Base-by-base conservation (phyloP, 306 rosid genomes). In the Urtica urens region DNA sequence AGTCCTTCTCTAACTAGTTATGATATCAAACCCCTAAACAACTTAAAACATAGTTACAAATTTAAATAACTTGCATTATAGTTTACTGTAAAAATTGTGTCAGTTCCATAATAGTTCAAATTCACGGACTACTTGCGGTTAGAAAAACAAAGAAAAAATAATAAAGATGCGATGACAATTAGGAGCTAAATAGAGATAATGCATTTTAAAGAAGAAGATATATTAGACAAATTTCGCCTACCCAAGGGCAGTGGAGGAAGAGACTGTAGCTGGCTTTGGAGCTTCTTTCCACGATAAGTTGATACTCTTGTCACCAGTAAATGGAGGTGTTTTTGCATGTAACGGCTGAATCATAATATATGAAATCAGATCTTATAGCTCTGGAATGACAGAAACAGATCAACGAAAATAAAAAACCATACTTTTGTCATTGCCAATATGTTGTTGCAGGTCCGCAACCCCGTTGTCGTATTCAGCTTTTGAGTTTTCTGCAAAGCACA, bases 221-320 rank as follows among this genome's bases (percentile, higher is more conserved):
- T n/a, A n/a, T n/a, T n/a, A n/a, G n/a, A n/a, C n/a, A n/a, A n/a
- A n/a, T n/a, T n/a, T n/a, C 16, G 44, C 72, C 40, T 85, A 85
- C 99, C 99, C 95, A 24, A 79, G 23, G 11, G 82, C 59, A 33
- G 75, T 46, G 7, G 72, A 24, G 13, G 52, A 29, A 33, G 85
- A 13, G 55, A 81, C 45, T 18, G 60, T 57, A 2, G 55, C 47
- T 51, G 83, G 49, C 73, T 90, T 90, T 52, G 78, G 42, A 44
- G 73, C 80, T 70, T 90, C 99, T 74, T 79, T 85, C 99, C 99
- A 92, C 14, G 99, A 92, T 13, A 92, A 82, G 66, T 73, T 82
- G 76, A 92, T 65, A 79, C 87, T 76, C 72, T 82, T 79, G 57
- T 79, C 94, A 65, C 96, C 94, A 51, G 78, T 75, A 65, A 92